Percentiles rank a stretch among this genome's conserved stretches.
These are phyloP conservation scores for Hanseniaspora thailandica DNA, from an alignment of 805 yeast genomes.

Conservation along the genomic window DNA sequence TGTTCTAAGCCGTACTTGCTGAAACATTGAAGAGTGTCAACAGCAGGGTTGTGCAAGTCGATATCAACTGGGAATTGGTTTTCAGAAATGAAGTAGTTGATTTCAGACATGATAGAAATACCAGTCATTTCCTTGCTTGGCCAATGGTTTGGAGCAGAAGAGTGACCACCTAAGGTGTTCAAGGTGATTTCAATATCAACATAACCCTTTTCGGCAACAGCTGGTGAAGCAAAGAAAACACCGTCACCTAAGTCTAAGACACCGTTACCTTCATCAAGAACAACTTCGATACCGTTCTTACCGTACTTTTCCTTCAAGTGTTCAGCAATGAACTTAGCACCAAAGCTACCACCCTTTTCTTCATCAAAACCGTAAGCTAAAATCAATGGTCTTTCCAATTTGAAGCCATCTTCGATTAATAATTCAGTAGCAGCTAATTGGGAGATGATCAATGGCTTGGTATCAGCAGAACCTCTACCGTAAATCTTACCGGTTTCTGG, in stretches of 20 bases:
- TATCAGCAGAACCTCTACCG: constrained; percentile 70
- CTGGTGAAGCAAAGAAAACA: constrained; percentile 36
- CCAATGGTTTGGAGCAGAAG: constrained; percentile 40
- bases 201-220: constrained; percentile 39
- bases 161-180: constrained; percentile 56
- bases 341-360: constrained; percentile 49
- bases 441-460: constrained; percentile 55
- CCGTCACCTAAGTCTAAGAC: constrained; percentile 28
- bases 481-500: constrained; percentile 42
- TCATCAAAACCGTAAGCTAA: constrained; percentile 64
- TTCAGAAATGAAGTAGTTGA: constrained; percentile 43
- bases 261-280: constrained; percentile 50
- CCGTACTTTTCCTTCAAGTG: constrained; percentile 45
- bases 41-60: constrained; percentile 42
- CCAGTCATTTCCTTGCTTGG: constrained; percentile 51
- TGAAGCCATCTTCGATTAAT: constrained; percentile 25
- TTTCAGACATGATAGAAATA: constrained; percentile 53
- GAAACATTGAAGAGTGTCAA: constrained; percentile 44
- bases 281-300: constrained; percentile 41
- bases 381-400: constrained; percentile 37
- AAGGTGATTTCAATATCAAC: constrained; percentile 33
- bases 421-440: constrained; percentile 51
- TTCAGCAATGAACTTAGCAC: constrained; percentile 40
- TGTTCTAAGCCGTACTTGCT: constrained; percentile 4
- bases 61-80: constrained; percentile 41